Percentiles rank a stretch among this genome's conserved stretches.
Evolutionary conservation across 495 filamentous ascomycete genomes (phyloP).

Genomic region (Aspergillus ellipticus): DNA sequence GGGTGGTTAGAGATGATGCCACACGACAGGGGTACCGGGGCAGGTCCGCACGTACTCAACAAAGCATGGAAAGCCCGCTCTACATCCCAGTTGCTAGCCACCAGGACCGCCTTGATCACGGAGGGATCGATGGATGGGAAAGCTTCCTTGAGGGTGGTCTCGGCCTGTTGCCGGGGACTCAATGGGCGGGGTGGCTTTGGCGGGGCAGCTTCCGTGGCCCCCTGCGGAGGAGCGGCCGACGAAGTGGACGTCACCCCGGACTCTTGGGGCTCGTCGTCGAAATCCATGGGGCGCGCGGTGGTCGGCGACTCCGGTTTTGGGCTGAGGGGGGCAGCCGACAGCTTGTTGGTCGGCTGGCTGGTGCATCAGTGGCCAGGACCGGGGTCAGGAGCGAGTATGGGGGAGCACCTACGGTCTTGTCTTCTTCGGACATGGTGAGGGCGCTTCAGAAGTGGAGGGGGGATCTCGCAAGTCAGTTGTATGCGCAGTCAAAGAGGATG

Average conservation of each 20-base stretch:
- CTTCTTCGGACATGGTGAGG: slow-evolving; percentile 38
- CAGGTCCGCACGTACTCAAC: slow-evolving; percentile 54
- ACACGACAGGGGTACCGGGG: slow-evolving; percentile 1
- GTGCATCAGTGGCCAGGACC: slow-evolving; percentile 20
- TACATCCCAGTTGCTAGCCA: slow-evolving; percentile 79
- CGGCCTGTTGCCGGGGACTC: slow-evolving; percentile 75
- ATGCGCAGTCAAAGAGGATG: background rate
- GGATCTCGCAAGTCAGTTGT: background rate
- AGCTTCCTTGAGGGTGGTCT: slow-evolving; percentile 86
- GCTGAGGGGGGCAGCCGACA: slow-evolving; percentile 27
- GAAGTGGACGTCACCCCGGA: slow-evolving; percentile 39
- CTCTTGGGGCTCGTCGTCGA: slow-evolving; percentile 82
- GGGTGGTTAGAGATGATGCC: slow-evolving; percentile 6
- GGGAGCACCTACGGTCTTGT: slow-evolving; percentile 33
- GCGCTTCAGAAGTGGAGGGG: background rate
- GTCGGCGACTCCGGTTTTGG: slow-evolving; percentile 73
- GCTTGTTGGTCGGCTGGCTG: slow-evolving; percentile 31
- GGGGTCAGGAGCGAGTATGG: slow-evolving; percentile 1
- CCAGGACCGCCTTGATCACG: slow-evolving; percentile 85
- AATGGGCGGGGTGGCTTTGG: slow-evolving; percentile 86
- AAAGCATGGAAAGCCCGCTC: slow-evolving; percentile 97
- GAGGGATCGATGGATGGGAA: slow-evolving; percentile 79
- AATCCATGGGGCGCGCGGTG: slow-evolving; percentile 76
- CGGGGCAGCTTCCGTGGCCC: slow-evolving; percentile 52
- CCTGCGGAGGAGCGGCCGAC: slow-evolving; percentile 33